Base-by-base conservation (phyloP, 164 flowering plant species). In the Kingdonia uniflora region DNA sequence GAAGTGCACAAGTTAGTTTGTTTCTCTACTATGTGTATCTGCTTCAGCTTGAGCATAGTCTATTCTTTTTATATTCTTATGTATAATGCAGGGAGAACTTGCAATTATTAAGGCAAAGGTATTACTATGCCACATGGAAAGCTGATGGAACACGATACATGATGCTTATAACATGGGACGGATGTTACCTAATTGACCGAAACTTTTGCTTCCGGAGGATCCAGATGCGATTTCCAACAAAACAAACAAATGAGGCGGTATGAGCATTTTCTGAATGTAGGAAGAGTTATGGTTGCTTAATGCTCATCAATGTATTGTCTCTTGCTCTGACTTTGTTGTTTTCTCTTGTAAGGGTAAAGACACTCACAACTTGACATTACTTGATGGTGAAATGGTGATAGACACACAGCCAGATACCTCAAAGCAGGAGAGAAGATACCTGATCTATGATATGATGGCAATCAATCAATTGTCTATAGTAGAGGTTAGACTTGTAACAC, bases 111-210 rank as follows among this genome's bases (percentile, higher is more conserved):
- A 77, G 92, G 59, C 97, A 89, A 57, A 82, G 95, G 0, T 94
- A 94, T 65, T 87, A 94, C 65, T 94, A 94, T 73, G 96, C 97
- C n/a, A 89, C 99, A 29, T 94, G 97, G 97, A 94, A 94, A 74
- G 95, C 96, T 60, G 99, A 94, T 75, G 99, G 97, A 57, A 87
- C 99, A 29, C 70, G 99, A 62, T 89, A 94, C 59, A 85, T 94
- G 99, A 80, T 89, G 96, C 76, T 94, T 33, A 80, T 94, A 55
- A 87, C 88, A 11, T 51, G 65, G 61, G 87, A 94, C 79, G 97
- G 97, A 2, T 89, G 96, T 64, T 94, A 81, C 76, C 74, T 94
- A 65, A 67, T 89, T 61, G 97, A 89, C 69, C 79, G 96, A 56
- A 79, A 69, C 54, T 88, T 88, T 54, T 72, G 58, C 51, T 86